Conservation (phyloP, 1,284 basidiomycete species). For the Trichosporon sp. region DNA sequence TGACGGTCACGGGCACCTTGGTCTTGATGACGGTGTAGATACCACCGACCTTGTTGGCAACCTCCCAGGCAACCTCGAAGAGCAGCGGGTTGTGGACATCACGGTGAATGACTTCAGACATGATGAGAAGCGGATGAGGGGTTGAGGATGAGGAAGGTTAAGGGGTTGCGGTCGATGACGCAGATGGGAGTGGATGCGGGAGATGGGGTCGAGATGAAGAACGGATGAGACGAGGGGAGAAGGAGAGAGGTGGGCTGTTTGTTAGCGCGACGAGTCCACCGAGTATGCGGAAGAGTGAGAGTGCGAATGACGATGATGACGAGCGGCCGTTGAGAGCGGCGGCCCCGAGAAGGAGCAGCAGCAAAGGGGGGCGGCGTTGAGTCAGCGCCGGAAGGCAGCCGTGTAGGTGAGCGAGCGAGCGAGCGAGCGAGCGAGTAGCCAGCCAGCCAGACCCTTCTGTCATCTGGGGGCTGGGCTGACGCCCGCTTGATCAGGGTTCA, state of each 20-base stretch:
- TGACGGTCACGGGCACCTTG: constrained; percentile 95
- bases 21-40: constrained; percentile 99
- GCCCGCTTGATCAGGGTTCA: background rate
- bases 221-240: background rate
- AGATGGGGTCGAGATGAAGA: background rate
- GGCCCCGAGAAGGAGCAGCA: background rate
- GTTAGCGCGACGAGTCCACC: background rate
- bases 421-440: background rate
- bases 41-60: constrained; percentile 95
- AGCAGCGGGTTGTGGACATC: constrained; percentile 76
- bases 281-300: constrained; percentile 1
- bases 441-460: background rate
- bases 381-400: background rate
- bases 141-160: background rate
- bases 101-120: constrained; percentile 57
- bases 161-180: background rate
- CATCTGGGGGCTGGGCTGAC: background rate
- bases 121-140: constrained; percentile 12
- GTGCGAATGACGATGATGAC: background rate
- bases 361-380: constrained; percentile 1
- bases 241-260: background rate
- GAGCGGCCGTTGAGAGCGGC: background rate
- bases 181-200: background rate
- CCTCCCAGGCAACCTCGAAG: constrained; percentile 92
- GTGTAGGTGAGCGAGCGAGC: background rate